Evolutionary conservation across 1,284 basidiomycete genomes (phyloP), one percentile per base, ranked within the genome.

Genomic region (Naganishia sp.): DNA sequence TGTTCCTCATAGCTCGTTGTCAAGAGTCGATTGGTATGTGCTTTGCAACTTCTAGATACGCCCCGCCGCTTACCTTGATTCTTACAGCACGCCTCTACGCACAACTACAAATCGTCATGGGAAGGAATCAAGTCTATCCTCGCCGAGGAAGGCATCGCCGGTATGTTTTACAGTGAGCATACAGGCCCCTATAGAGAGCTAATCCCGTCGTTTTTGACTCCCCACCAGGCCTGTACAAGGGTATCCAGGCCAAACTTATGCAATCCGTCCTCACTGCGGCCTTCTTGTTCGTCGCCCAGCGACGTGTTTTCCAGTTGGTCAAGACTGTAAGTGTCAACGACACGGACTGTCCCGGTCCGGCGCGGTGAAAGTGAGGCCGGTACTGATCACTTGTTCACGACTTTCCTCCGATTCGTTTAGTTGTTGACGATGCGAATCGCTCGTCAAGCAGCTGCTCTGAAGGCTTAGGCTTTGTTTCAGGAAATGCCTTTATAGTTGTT

Each of bases 211-310:
- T 39, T 9, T 46, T 18, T 18, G 6, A 23, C 45, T 45, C 50
- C 54, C 28, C 2, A 18, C 2, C 80, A 71, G 92, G 93, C 1
- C 79, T 95, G 15, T 96, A 94, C 82, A 89, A 86, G 72, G 93
- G 93, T 5, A 84, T 93, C 45, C 83, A 85, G 25, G 90, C 87
- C 75, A 95, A 96, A 80, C 85, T 97, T 13, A 71, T 89, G 6
- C 94, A 96, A 80, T 92, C 90, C 66, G 90, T 95, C 13, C 83
- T 94, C 51, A 94, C 91, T 6, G 92, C 92, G 17, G 90, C 91
- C 13, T 91, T 95, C 72, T 83, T 95, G 70, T 95, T 95, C 73
- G 89, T 87, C 18, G 86, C 88, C 10, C 92, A 94, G 78, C 84
- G 87, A 71, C 83, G 90, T 69, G 79, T 82, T 65, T 82, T 79